A percentile compares a stretch with the other conserved stretches of the same genome.
Conservation (phyloP, 2,329 filamentous ascomycete genomes). For the Cryphonectria parasitica region DNA sequence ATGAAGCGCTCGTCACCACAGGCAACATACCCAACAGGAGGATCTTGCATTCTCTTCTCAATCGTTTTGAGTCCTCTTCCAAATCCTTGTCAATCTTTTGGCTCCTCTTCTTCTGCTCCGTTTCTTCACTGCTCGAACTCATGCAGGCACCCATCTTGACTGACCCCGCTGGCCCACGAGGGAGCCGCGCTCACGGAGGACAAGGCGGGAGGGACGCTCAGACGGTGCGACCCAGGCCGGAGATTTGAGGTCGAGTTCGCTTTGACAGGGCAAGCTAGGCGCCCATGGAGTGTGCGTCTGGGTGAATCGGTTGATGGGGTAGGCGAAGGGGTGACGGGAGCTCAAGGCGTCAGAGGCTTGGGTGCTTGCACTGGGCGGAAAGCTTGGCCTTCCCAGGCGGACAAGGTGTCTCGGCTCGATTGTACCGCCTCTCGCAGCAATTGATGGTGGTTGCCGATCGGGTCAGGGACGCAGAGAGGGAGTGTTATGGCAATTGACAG, state of each 20-base stretch:
- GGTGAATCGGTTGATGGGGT: background rate
- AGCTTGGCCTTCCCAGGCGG: background rate
- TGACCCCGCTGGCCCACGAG: constrained; percentile 23
- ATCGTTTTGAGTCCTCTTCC: constrained; percentile 89
- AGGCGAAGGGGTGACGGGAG: background rate
- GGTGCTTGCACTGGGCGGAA: constrained; percentile 7
- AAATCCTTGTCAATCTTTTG: constrained; percentile 92
- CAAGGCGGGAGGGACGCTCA: constrained; percentile 14
- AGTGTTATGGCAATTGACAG: constrained; percentile 10
- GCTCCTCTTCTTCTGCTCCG: constrained; percentile 93
- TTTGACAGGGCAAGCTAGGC: constrained; percentile 20
- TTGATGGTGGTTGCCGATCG: constrained; percentile 13
- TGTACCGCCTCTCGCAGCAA: constrained; percentile 15
- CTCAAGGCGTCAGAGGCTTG: constrained; percentile 5
- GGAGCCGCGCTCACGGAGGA: constrained; percentile 29
- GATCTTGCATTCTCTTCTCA: constrained; percentile 99
- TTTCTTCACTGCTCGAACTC: constrained; percentile 84
- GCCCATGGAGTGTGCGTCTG: constrained; percentile 24
- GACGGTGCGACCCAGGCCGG: constrained; percentile 19
- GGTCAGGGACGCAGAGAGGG: constrained; percentile 7
- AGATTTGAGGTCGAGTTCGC: constrained; percentile 18
- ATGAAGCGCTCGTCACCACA: background rate
- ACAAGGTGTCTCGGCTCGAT: constrained; percentile 16
- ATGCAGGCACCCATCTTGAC: constrained; percentile 87
- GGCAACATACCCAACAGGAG: constrained; percentile 77